A percentile compares a stretch with the other conserved stretches of the same genome.
Conservation (phyloP, 371 early-diverging fungal species). For the Capillidium rhysosporum region DNA sequence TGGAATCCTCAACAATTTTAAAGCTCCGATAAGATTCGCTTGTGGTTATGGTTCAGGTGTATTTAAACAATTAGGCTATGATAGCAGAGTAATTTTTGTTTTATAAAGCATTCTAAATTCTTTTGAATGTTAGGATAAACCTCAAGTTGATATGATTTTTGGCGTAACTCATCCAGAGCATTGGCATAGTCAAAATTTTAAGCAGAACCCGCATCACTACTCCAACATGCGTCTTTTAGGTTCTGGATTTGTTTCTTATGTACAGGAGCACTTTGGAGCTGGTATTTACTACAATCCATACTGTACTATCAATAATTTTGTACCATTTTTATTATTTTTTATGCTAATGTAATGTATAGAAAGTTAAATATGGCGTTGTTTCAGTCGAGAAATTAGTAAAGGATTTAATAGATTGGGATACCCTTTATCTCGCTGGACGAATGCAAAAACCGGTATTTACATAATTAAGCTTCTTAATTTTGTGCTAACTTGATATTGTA, state of each 20-base stretch:
- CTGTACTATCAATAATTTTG: constrained; percentile 64
- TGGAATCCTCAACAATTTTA: constrained; percentile 28
- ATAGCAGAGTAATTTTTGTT: constrained; percentile 25
- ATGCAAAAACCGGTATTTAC: constrained; percentile 80
- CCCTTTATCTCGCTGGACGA: constrained; percentile 85
- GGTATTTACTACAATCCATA: constrained; percentile 92
- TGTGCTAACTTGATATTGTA: background rate
- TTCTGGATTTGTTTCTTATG: constrained; percentile 37
- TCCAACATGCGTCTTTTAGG: constrained; percentile 51
- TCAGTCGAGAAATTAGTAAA: constrained; percentile 63
- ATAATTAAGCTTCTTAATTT: background rate
- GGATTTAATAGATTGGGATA: constrained; percentile 86
- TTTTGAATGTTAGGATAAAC: constrained; percentile 18
- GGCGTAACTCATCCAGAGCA: constrained; percentile 89
- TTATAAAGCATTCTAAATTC: background rate
- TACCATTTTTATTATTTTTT: constrained; percentile 14
- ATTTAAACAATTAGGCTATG: constrained; percentile 65
- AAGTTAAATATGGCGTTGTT: constrained; percentile 90
- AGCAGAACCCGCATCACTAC: constrained; percentile 79
- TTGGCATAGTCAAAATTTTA: constrained; percentile 89
- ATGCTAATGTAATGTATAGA: constrained; percentile 13
- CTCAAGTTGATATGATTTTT: constrained; percentile 88
- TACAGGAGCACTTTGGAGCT: constrained; percentile 77
- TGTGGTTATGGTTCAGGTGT: constrained; percentile 93
- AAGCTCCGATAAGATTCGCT: constrained; percentile 62